Conservation (phyloP, 257 asterid species). For the Salvia hispanica region DNA sequence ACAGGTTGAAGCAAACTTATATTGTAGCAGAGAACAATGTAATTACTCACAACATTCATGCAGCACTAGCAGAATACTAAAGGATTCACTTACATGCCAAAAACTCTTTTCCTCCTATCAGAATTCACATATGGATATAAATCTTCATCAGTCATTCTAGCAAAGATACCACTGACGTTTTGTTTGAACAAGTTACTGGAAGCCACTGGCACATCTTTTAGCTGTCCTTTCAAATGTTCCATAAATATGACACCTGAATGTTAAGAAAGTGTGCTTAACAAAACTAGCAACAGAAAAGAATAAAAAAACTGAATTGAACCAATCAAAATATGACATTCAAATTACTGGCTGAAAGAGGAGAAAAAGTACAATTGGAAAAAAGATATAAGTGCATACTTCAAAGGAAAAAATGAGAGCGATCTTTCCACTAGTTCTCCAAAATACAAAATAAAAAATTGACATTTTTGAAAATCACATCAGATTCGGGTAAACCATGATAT, state of each 20-base stretch:
- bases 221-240: slow-evolving; percentile 51
- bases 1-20: too few relatives aligned
- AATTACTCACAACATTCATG: neutral
- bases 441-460: neutral
- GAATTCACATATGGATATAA: slow-evolving; percentile 49
- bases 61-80: neutral
- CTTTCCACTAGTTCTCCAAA: neutral
- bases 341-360: neutral
- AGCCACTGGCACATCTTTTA: slow-evolving; percentile 38
- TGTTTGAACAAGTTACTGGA: slow-evolving; percentile 42
- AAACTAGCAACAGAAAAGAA: neutral
- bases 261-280: slow-evolving; percentile 7
- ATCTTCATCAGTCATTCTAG: slow-evolving; percentile 47
- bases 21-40: too few relatives aligned
- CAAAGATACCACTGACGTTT: slow-evolving; percentile 39
- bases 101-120: slow-evolving; percentile 46
- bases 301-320: neutral
- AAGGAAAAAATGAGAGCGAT: neutral
- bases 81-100: slow-evolving; percentile 52
- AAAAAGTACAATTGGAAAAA: neutral
- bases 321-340: neutral
- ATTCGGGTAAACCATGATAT: neutral
- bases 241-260: slow-evolving; percentile 46
- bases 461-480: neutral
- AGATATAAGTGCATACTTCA: neutral